phyloP scores from a whole-genome alignment of 768 basidiomycete genomes.

The Russula foetens region DNA sequence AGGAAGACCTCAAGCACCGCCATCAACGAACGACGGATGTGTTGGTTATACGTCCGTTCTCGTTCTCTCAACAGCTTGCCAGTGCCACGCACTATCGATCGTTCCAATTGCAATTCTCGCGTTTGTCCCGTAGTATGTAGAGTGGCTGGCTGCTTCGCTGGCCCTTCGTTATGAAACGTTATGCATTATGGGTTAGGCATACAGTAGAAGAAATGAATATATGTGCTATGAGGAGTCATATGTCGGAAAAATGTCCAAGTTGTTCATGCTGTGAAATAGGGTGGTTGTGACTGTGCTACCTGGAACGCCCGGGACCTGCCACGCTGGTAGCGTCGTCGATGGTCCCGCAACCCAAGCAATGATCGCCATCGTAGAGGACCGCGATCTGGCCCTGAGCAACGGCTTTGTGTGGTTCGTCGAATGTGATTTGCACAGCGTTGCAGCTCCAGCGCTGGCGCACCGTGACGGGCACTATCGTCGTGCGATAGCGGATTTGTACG shows the following conservation, averaged over 20 bases:
- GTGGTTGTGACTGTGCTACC: background rate
- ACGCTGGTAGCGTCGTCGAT: constrained; percentile 32
- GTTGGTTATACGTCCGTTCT: background rate
- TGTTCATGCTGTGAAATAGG: background rate
- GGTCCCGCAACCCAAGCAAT: constrained; percentile 79
- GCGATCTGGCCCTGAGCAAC: constrained; percentile 79
- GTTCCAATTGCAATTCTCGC: background rate
- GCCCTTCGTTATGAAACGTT: background rate
- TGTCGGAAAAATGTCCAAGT: background rate
- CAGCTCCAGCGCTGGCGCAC: constrained; percentile 3
- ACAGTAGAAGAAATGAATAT: background rate
- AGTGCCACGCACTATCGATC: background rate
- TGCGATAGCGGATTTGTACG: constrained; percentile 66
- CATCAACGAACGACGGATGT: background rate
- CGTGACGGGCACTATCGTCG: constrained; percentile 35
- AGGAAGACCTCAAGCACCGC: background rate
- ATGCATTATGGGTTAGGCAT: constrained; percentile 1
- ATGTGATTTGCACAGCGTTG: constrained; percentile 37
- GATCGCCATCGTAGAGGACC: constrained; percentile 60
- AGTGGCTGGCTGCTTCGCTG: background rate
- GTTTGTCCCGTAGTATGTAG: background rate
- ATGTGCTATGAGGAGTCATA: background rate
- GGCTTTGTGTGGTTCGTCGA: constrained; percentile 53
- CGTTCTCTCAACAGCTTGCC: background rate
- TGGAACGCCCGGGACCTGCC: background rate